Evolutionary conservation across 106 monocot species (phyloP), one percentile per base, ranked within the genome.

Genomic region (Dendrobium officinale): DNA sequence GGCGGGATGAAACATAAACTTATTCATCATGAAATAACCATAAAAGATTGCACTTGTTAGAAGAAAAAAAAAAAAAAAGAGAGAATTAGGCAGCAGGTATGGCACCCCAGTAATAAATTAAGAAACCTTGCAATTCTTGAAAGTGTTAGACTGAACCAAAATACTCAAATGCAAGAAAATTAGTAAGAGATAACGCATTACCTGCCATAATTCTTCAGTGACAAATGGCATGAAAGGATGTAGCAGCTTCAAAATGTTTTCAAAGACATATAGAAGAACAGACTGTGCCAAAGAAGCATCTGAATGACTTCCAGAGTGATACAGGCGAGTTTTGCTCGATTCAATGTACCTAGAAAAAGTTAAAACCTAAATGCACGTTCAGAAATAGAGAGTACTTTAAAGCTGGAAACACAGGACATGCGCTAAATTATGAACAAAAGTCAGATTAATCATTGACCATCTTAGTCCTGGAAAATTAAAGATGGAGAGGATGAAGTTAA

Each of bases 161-260:
- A 70, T 33, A 70, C 20, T 74, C 29, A 43, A 42, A 74, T 43
- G 18, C 74, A 74, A 74, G 41, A 13, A 43, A 74, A 74, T 43
- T 33, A 15, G 3, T 9, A 33, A 67, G 18, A 73, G 13, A 73
- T 43, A 5, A 43, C 18, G 44, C 4, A 74, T 41, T 91, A 98
- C 98, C 98, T 98, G 98, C 98, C 98, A 98, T 81, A 98, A 77
- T 81, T 94, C 98, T 87, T 98, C 98, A 56, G 98, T 95, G 31
- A 98, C 95, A 83, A 91, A 98, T 55, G 98, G 98, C 98, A 98
- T 98, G 82, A 98, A 98, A 80, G 98, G 98, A 81, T 98, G 98
- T 33, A 98, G 85, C 85, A 98, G 76, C 79, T 92, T 98, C 56
- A 98, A 73, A 84, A 98, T 91, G 79, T 91, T 98, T 75, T 91